A percentile compares a stretch with the other conserved stretches of the same genome.
Conservation (phyloP, 345 rosid species). For the Syzygium aromaticum region DNA sequence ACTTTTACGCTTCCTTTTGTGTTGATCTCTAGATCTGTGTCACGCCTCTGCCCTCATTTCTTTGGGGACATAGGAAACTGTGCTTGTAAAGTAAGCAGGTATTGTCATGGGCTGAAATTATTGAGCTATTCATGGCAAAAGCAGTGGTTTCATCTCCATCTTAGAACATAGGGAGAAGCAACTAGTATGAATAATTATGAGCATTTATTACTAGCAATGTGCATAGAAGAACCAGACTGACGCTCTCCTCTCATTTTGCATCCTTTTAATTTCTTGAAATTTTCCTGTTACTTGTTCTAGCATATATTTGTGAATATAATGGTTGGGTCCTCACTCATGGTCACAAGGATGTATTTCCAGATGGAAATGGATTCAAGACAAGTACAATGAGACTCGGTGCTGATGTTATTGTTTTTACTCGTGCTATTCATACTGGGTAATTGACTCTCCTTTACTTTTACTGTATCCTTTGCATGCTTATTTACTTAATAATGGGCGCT, state of each 20-base stretch:
- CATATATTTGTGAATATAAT: neutral
- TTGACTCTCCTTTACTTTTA: neutral
- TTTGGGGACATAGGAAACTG: neutral
- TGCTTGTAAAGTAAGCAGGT: neutral
- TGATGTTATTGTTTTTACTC: constrained; percentile 75
- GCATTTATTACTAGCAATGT: neutral
- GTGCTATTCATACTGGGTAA: constrained; percentile 56
- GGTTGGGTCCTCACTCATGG: neutral
- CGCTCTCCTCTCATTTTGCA: neutral
- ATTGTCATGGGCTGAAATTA: neutral
- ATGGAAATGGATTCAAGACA: constrained; percentile 99
- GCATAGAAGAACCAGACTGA: neutral
- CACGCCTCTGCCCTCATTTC: neutral
- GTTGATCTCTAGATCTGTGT: neutral
- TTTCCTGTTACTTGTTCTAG: neutral
- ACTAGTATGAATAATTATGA: neutral
- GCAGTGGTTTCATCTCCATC: neutral
- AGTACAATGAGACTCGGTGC: constrained; percentile 98
- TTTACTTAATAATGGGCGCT: neutral
- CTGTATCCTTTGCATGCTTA: neutral
- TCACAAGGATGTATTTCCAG: constrained; percentile 29
- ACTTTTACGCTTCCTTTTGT: neutral
- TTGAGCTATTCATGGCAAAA: neutral
- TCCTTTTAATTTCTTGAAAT: neutral
- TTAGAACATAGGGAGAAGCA: neutral